phyloP scores from a whole-genome alignment of 176 grass and related monocot genomes.

The Elymus sibiricus region DNA sequence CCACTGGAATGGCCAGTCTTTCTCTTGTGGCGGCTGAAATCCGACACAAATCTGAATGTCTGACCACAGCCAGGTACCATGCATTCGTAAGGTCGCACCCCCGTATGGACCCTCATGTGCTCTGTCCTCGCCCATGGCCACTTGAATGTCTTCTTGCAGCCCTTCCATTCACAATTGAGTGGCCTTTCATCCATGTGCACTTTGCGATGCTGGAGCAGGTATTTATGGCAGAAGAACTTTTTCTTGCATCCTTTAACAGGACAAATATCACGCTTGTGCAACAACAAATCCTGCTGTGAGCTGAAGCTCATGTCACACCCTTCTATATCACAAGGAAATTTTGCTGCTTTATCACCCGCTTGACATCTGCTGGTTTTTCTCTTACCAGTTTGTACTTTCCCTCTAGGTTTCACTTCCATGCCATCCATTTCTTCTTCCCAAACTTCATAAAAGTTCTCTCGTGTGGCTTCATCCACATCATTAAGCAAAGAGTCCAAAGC shows the following conservation, averaged over 20 bases:
- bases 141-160: slow-evolving; percentile 94
- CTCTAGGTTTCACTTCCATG: slow-evolving; percentile 47
- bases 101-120: slow-evolving; percentile 93
- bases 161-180: slow-evolving; percentile 69
- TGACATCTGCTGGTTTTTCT: slow-evolving; percentile 48
- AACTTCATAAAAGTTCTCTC: slow-evolving; percentile 25
- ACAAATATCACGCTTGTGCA: slow-evolving; percentile 93
- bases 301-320: slow-evolving; percentile 92
- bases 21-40: slow-evolving; percentile 98
- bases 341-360: slow-evolving; percentile 34
- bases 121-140: slow-evolving; percentile 98
- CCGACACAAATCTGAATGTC: slow-evolving; percentile 96
- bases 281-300: slow-evolving; percentile 66
- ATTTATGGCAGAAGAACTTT: slow-evolving; percentile 98
- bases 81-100: slow-evolving; percentile 82
- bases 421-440: slow-evolving; percentile 29
- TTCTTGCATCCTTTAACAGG: slow-evolving; percentile 88
- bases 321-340: slow-evolving; percentile 80
- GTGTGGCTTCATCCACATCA: slow-evolving; percentile 30
- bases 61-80: slow-evolving; percentile 76
- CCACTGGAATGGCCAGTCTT: slow-evolving; percentile 85
- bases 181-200: slow-evolving; percentile 96
- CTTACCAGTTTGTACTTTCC: slow-evolving; percentile 35
- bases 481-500: slow-evolving; percentile 6
- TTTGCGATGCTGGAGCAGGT: slow-evolving; percentile 93